Evolutionary conservation across 2,329 filamentous ascomycete genomes (phyloP), one percentile per base, ranked within the genome.

Genomic region (Byssothecium circinans): DNA sequence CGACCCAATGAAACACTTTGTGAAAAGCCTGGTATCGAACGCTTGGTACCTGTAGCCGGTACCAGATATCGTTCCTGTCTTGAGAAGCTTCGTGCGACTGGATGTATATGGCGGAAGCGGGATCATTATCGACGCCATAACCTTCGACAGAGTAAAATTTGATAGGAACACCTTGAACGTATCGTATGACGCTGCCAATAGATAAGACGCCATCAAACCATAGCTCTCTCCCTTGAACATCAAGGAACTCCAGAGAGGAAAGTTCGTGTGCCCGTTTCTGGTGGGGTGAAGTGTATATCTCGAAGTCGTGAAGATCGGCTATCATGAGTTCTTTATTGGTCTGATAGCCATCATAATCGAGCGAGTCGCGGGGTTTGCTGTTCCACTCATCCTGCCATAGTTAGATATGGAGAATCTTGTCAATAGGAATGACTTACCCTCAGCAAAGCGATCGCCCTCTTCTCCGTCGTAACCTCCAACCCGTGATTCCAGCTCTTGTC

Each of bases 1-100:
- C 85, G 1, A 91, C 68, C 88, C 88, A 94, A 0, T 84, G 49
- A 51, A 90, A 92, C 0, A 81, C 77, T 0, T 70, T 40, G 49
- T 85, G 80, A 57, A 85, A 91, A 2, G 82, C 71, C 10, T 50
- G 52, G 58, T 94, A 95, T 30, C 84, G 82, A 0, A 52, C 22
- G 0, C 82, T 75, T 0, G 89, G 86, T 1, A 47, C 53, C 1
- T 59, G 59, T 1, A 95, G 67, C 8, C 76, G 76, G 61, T 91
- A 94, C 74, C 85, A 92, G 0, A 89, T 65, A 10, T 75, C 65
- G 12, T 61, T 20, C 0, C 2, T 1, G 10, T 62, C 61, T 1
- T 60, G 59, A 0, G 60, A 41, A 1, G 59, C 67, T 0, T 49
- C 12, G 3, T 71, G 43, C 0, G 87, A 87, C 15, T 82, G 78